phyloP scores from a whole-genome alignment of 768 basidiomycete genomes.

The Lentinula aciculospora region DNA sequence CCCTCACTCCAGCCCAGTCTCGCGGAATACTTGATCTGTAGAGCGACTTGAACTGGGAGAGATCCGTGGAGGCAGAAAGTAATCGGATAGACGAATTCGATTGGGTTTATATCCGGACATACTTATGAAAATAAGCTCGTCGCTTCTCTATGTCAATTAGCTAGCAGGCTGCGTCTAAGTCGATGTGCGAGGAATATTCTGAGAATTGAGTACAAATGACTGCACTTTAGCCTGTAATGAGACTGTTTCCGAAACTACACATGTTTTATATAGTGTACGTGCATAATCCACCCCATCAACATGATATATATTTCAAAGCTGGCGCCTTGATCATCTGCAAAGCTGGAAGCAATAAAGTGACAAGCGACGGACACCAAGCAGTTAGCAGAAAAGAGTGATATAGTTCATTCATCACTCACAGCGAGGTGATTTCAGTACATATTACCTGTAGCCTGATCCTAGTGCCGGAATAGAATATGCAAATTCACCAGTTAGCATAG shows the following conservation, averaged over 20 bases:
- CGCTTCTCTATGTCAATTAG: too few relatives aligned
- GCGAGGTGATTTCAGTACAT: background rate
- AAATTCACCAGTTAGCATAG: background rate
- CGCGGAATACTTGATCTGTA: background rate
- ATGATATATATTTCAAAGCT: background rate
- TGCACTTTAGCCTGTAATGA: too few relatives aligned
- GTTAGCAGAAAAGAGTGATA: background rate
- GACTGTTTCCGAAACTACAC: too few relatives aligned
- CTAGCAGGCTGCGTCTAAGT: too few relatives aligned
- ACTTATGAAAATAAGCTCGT: too few relatives aligned
- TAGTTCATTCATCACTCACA: too few relatives aligned
- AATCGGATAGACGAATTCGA: too few relatives aligned
- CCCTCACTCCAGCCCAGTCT: background rate
- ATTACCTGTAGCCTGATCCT: background rate
- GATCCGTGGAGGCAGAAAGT: too few relatives aligned
- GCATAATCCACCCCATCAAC: background rate
- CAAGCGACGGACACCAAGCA: background rate
- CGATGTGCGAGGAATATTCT: too few relatives aligned
- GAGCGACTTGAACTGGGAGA: background rate
- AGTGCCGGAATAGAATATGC: background rate
- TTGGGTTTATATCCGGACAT: too few relatives aligned
- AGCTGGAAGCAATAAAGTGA: background rate
- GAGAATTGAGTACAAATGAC: too few relatives aligned
- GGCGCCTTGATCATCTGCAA: background rate
- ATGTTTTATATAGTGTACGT: background rate